Evolutionary conservation across 495 filamentous ascomycete species (phyloP).

Genomic region (Haplographium delicatum): DNA sequence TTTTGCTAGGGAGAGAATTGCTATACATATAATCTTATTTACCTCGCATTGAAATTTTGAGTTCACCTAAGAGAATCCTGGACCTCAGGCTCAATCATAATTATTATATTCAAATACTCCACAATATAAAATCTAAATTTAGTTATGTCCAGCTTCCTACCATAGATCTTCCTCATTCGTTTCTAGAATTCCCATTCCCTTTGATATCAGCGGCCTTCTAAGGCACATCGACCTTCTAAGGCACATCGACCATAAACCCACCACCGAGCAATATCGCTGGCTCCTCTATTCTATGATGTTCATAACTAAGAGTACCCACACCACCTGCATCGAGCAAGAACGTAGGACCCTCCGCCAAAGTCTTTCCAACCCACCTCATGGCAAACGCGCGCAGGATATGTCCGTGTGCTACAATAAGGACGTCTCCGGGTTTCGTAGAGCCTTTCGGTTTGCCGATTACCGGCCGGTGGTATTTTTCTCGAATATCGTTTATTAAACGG

Average conservation of each 20-base stretch:
- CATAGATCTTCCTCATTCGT: too few species aligned
- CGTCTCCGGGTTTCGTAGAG: constrained; percentile 35
- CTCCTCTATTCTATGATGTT: constrained; percentile 60
- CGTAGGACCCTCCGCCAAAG: constrained; percentile 57
- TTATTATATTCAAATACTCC: too few species aligned
- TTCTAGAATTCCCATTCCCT: too few species aligned
- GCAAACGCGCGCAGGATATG: constrained; percentile 87
- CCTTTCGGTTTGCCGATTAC: constrained; percentile 44
- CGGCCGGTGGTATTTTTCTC: constrained; percentile 48
- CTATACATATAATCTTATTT: too few species aligned
- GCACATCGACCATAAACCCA: constrained; percentile 57
- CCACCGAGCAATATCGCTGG: constrained; percentile 66
- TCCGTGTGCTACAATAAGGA: constrained; percentile 70
- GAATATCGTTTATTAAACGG: constrained; percentile 67
- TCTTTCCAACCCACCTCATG: constrained; percentile 76
- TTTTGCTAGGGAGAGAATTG: too few species aligned
- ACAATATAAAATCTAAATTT: too few species aligned
- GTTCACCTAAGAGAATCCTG: too few species aligned
- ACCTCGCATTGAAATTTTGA: too few species aligned
- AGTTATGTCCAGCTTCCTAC: too few species aligned
- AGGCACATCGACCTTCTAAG: too few species aligned
- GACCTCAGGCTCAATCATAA: too few species aligned
- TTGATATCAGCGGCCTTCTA: too few species aligned
- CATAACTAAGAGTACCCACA: constrained; percentile 75
- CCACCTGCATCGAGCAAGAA: constrained; percentile 79